Evolutionary conservation across 148 eudicot genomes (phyloP).

Genomic region (Chenopodium quinoa): DNA sequence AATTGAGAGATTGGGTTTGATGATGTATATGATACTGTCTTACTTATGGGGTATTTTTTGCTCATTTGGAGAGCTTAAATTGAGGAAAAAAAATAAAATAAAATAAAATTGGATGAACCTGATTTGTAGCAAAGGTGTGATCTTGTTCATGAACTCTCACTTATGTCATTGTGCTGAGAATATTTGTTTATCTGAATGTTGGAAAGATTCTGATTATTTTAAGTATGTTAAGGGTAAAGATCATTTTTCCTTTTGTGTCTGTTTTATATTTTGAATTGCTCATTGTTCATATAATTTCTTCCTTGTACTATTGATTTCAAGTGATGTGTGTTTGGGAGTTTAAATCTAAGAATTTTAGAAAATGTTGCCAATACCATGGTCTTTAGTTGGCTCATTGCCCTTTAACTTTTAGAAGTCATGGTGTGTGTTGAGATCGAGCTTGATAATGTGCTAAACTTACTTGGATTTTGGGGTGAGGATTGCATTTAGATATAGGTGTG

Average conservation of each 20-base stretch:
- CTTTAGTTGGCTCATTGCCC: not conserved
- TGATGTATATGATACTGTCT: too few relatives aligned
- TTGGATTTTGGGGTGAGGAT: not conserved
- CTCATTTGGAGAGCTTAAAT: too few relatives aligned
- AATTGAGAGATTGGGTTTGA: not conserved
- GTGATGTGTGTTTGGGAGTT: not conserved
- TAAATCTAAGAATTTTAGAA: not conserved
- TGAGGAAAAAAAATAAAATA: too few relatives aligned
- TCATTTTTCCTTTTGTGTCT: too few relatives aligned
- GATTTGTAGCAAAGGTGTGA: too few relatives aligned
- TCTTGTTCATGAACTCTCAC: too few relatives aligned
- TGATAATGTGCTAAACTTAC: not conserved
- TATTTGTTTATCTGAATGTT: too few relatives aligned
- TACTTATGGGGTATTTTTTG: too few relatives aligned
- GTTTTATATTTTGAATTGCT: not conserved
- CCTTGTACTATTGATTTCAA: not conserved
- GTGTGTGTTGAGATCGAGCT: not conserved
- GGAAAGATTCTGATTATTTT: too few relatives aligned
- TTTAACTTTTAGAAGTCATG: not conserved
- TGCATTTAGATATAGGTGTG: not conserved
- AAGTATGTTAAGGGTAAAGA: not conserved
- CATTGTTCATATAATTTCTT: too few relatives aligned
- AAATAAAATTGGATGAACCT: too few relatives aligned
- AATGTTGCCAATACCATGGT: not conserved
- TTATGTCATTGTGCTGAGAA: too few relatives aligned